phyloP scores from a whole-genome alignment of 257 asterid species.

The Solanum corneliomulleri region DNA sequence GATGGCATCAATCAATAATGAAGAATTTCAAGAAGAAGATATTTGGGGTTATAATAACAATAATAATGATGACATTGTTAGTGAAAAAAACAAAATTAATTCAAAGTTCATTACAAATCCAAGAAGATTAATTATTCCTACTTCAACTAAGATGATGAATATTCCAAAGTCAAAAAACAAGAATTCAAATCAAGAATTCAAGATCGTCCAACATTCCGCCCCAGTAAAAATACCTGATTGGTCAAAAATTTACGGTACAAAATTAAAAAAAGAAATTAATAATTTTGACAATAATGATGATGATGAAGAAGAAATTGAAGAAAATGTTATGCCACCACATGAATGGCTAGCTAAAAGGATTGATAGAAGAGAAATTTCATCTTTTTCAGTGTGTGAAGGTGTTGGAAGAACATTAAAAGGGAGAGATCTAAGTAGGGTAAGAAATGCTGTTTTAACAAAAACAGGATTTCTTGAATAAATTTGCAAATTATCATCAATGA shows the following conservation, averaged over 20 bases:
- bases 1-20: neutral
- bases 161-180: neutral
- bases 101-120: neutral
- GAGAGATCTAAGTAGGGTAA: constrained; percentile 43
- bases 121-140: neutral
- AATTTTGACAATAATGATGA: constrained; percentile 4
- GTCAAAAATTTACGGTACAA: constrained; percentile 34
- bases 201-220: neutral
- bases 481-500: neutral
- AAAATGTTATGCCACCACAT: constrained; percentile 39
- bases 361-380: constrained; percentile 14
- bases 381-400: constrained; percentile 61
- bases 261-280: neutral
- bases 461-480: constrained; percentile 55
- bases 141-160: neutral
- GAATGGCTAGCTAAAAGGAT: constrained; percentile 34
- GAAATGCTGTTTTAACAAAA: constrained; percentile 41
- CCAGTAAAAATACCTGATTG: constrained; percentile 28
- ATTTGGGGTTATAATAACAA: neutral
- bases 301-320: constrained; percentile 16
- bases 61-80: neutral
- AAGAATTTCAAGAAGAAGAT: neutral
- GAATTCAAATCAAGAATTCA: neutral
- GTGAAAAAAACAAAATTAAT: neutral
- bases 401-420: constrained; percentile 63